Evolutionary conservation across 2,329 filamentous ascomycete genomes (phyloP), one percentile per base, ranked within the genome.

Genomic region (Ceratocystiopsis brevicomis): DNA sequence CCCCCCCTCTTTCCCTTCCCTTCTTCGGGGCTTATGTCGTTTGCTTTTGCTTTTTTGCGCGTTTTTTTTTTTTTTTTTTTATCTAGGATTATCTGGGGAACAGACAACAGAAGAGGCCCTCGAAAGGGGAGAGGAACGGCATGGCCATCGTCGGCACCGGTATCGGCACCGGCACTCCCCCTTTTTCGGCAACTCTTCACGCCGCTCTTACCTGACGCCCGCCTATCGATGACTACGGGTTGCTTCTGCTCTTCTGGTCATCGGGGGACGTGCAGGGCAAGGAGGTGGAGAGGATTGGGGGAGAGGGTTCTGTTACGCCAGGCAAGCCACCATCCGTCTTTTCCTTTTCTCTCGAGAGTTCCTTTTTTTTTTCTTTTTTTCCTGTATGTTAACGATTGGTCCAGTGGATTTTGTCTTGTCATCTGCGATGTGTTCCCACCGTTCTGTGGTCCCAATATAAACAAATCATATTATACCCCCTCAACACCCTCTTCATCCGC

Each of bases 311-410:
- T 60, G 59, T 64, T 59, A 68, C 61, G 63, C 65, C 68, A 73
- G 71, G 71, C 71, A 73, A 70, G 71, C 72, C 71, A 69, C 70
- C 72, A 71, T 73, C 76, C 74, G 71, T 77, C 73, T 74, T 78
- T 40, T 36, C 40, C 21, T 44, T 46, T n/a, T 40, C 33, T 68
- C 48, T 52, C 64, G 61, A 62, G 39, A 39, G 39, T 41, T 42
- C 59, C 53, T 54, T 54, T 21, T 33, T 44, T 44, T 40, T 44
- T n/a, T 54, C 54, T 21, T 33, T 44, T 44, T 37, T 34, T 61
- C 61, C 73, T 78, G 74, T 78, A 78, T 67, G 72, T 77, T 78
- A 78, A 76, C 64, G 60, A 54, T 50, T 50, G 49, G 50, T 53
- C 53, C 56, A 57, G 55, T 56, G 55, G 53, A 51, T 34, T 21